Evolutionary conservation across 306 rosid species (phyloP).

Genomic region (Cucumis melo): DNA sequence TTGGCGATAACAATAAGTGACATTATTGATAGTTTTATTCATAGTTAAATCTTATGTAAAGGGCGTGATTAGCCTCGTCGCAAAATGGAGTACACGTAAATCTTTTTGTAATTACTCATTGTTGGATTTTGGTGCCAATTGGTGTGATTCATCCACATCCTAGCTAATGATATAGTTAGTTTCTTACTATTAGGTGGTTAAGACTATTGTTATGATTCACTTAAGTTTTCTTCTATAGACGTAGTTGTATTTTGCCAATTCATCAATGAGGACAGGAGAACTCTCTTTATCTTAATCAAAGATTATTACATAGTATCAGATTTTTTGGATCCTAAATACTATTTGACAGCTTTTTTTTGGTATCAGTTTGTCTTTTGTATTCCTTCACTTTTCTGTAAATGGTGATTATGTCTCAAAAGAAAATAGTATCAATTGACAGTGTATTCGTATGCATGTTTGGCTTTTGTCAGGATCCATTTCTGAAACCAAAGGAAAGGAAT

Average conservation of each 20-base stretch:
- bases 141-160: too few species aligned
- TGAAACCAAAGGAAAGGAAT: conserved; percentile 26
- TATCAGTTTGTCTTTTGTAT: background rate
- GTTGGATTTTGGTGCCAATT: background rate
- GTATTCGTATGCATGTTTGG: background rate
- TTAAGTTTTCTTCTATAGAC: too few species aligned
- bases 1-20: background rate
- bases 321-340: too few species aligned
- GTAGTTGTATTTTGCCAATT: too few species aligned
- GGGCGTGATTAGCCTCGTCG: background rate
- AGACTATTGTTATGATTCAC: too few species aligned
- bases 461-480: conserved; percentile 49
- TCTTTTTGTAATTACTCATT: background rate
- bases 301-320: too few species aligned
- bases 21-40: background rate
- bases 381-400: background rate
- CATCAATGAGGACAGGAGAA: too few species aligned
- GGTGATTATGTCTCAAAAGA: background rate
- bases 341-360: too few species aligned
- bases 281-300: too few species aligned
- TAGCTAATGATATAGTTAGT: too few species aligned
- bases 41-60: background rate
- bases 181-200: too few species aligned
- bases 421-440: background rate
- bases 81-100: background rate